Percentiles rank a stretch among this genome's conserved stretches.
Conservation (phyloP, 192 early-diverging fungal genomes). For the Thoreauomyces humboldtii region DNA sequence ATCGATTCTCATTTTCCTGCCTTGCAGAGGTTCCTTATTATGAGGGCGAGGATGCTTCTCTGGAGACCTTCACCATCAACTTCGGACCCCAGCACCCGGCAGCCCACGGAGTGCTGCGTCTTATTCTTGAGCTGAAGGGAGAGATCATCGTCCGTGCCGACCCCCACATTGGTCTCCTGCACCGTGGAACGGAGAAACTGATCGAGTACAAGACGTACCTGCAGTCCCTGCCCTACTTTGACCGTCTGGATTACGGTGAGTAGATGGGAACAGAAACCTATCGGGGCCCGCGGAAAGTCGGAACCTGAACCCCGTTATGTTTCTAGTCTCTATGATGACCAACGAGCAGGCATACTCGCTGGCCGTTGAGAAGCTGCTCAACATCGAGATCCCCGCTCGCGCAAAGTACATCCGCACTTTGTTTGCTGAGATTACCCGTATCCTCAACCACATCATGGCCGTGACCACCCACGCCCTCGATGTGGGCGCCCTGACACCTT, state of each 20-base stretch:
- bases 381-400: slow-evolving; percentile 91
- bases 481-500: slow-evolving; percentile 96
- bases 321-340: slow-evolving; percentile 91
- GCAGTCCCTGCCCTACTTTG: slow-evolving; percentile 98
- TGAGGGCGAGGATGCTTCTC: slow-evolving; percentile 43
- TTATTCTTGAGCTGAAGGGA: slow-evolving; percentile 92
- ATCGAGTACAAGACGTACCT: slow-evolving; percentile 99
- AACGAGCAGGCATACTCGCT: slow-evolving; percentile 98
- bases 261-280: not conserved
- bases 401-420: slow-evolving; percentile 94
- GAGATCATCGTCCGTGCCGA: slow-evolving; percentile 91
- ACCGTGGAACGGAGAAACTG: slow-evolving; percentile 97
- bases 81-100: slow-evolving; percentile 99
- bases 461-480: slow-evolving; percentile 95
- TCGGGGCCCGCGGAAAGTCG: not conserved
- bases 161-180: slow-evolving; percentile 95
- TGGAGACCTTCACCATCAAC: slow-evolving; percentile 93
- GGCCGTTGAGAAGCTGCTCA: slow-evolving; percentile 96
- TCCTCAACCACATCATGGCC: slow-evolving; percentile 99
- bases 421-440: slow-evolving; percentile 96
- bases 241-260: slow-evolving; percentile 87
- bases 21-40: slow-evolving; percentile 41
- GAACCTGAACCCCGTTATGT: not conserved
- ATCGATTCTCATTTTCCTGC: not conserved
- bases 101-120: slow-evolving; percentile 91